Evolutionary conservation across 2,329 filamentous ascomycete species (phyloP), one percentile per base, ranked within the genome.

Genomic region (Penicillium sp.): DNA sequence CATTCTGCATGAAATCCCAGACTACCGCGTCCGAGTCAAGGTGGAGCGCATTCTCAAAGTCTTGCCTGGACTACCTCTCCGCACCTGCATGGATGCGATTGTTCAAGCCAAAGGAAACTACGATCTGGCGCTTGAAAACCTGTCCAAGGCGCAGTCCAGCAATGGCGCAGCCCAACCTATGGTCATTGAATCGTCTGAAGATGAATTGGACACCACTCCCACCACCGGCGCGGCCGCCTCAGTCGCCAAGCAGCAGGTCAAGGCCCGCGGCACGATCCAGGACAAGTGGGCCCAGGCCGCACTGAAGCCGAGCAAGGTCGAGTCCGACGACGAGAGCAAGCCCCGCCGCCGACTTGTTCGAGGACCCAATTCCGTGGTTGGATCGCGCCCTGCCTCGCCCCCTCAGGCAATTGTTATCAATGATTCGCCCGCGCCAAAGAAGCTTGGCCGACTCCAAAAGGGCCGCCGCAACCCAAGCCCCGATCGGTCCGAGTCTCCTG

Each of bases 231-330:
- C 18, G 18, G 18, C 52, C 6, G 38, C 46, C 4, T 62, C 57
- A 2, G 58, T 58, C 39, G 81, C 61, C 68, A 83, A 82, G 62
- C 81, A 83, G 59, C 75, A 79, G 47, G 76, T 86, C 31, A 82
- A 83, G 59, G 77, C 76, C 10, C 81, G 81, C 5, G 77, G 76
- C 13, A 80, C 79, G 55, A 84, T 90, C 53, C 79, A 83, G 55
- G 79, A 86, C 56, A 85, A 83, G 65, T 87, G 81, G 76, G 75
- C 18, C 18, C 18, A 18, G 18, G 18, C 77, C 13, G 76, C 78
- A 6, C 79, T 77, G 42, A 80, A 81, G 27, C 31, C 63, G 24
- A 62, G 39, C 32, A 59, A 55, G 10, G 45, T 52, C 9, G 60
- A 59, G 13, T 49, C 60, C 16, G 48, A 65, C 10, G 67, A 69